Evolutionary conservation across 2,329 filamentous ascomycete species (phyloP), one percentile per base, ranked within the genome.

Genomic region (Clarireedia sp.): DNA sequence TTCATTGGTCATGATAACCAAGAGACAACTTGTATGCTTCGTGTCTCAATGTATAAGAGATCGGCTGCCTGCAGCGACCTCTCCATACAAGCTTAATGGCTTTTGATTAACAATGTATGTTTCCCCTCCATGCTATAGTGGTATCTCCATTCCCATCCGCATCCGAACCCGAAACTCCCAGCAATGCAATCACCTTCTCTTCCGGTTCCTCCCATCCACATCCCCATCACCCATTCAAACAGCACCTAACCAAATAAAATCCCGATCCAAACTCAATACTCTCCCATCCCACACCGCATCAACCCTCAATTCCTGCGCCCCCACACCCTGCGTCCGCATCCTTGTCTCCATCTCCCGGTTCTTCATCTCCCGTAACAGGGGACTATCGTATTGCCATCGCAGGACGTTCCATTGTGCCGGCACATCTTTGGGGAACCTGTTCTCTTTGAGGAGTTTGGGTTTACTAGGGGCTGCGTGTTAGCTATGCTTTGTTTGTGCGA

Each of bases 361-460:
- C 44, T 54, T 54, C 16, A 54, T 54, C 8, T 54, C 51, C n/a
- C 26, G 48, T 23, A 54, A 29, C 19, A 54, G n/a, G 10, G 47
- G 29, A 23, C 51, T 54, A 9, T 48, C 26, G 26, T 48, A 54
- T 54, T 54, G 51, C 51, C 51, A 54, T 26, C 51, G 24, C 24
- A 54, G 16, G 16, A 54, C 51, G 16, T 40, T 54, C 51, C 51
- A 54, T 7, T 54, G 51, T 4, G 51, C 29, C 7, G 51, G 51
- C 19, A 54, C 21, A 9, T 54, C 36, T 36, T 54, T 48, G 14
- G 51, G 51, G 4, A 54, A 48, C n/a, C 41, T 54, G 44, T 54
- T 48, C 5, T 48, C 51, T 48, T 48, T 54, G n/a, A 54, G 17
- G 8, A 54, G 47, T 38, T 44, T 17, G 4, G 51, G 51, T 48